A percentile compares a stretch with the other conserved stretches of the same genome.
phyloP scores from a whole-genome alignment of 176 grass and related monocot genomes.

The Saccharum officinarum region DNA sequence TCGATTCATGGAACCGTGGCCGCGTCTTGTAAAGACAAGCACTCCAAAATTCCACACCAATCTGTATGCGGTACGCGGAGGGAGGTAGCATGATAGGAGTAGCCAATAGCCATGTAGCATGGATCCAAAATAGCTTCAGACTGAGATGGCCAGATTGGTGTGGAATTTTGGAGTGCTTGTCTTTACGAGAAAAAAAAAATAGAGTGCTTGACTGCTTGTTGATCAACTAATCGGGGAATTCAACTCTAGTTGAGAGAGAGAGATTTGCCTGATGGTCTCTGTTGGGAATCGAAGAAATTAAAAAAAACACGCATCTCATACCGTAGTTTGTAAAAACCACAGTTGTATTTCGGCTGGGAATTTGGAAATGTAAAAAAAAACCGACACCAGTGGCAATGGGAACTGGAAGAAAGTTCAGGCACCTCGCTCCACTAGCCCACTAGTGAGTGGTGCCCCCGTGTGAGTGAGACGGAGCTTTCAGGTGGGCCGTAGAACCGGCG shows the following conservation, averaged over 20 bases:
- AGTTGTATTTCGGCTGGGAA: neutral
- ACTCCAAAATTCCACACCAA: too few relatives aligned
- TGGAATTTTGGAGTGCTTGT: neutral
- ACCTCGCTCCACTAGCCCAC: neutral
- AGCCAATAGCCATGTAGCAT: neutral
- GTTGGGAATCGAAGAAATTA: neutral
- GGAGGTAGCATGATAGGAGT: neutral
- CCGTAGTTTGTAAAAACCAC: neutral
- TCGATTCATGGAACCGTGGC: neutral
- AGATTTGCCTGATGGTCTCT: neutral
- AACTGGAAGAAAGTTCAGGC: neutral
- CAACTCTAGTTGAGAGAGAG: neutral
- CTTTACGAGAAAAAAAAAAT: neutral
- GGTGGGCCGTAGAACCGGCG: neutral
- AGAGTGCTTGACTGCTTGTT: neutral
- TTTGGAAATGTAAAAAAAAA: neutral
- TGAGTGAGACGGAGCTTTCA: neutral
- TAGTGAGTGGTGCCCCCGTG: neutral
- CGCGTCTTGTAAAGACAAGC: slow-evolving; percentile 6
- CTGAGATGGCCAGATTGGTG: neutral
- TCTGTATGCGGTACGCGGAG: neutral
- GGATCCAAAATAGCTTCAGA: neutral
- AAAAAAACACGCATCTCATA: neutral
- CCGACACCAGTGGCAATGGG: neutral
- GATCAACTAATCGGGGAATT: neutral